Evolutionary conservation across 169 alveolate species (phyloP), one percentile per base, ranked within the genome.

Genomic region (Cryptosporidium ryanae): DNA sequence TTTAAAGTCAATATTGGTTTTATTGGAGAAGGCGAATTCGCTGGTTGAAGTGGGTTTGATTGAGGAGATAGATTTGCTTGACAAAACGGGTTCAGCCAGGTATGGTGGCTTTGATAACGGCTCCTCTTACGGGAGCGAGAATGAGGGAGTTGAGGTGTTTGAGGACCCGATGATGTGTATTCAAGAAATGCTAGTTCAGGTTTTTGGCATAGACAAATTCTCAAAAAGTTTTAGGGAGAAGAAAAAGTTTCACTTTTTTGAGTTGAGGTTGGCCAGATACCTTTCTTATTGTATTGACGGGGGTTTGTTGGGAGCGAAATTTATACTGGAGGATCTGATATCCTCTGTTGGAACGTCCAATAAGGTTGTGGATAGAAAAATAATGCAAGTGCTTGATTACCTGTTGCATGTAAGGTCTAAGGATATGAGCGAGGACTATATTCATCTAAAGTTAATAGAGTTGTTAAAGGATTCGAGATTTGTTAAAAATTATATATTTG

Each of bases 101-200:
- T 70, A 70, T 27, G 84, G 52, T 17, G 8, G 8, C 8, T 38
- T 38, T 38, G 46, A 38, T 38, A 38, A 38, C 8, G 23, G 7
- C 7, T 8, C 1, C 29, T 54, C 64, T 21, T 61, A 61, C 13
- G 43, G 31, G 0, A 61, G 7, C 18, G 87, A 76, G 4, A 59
- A 55, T 59, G 71, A 76, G n/a, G 31, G 27, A 6, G 54, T 55
- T 59, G 76, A 76, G 27, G 64, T 46, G 17, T 76, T 76, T 59
- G 87, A 76, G 31, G 87, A 76, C 27, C 87, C 87, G n/a, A 59
- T 76, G 71, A 65, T 55, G 46, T 76, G 68, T 44, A 76, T 76
- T 29, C 68, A 76, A 57, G 87, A 76, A 76, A 76, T 61, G 71
- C 70, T 76, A 21, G 64, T 65, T 57, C 68, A 76, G 27, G 34